These are phyloP conservation scores for Phialophora expanda DNA, from an alignment of 2,329 filamentous ascomycete genomes.

Conservation along the genomic window DNA sequence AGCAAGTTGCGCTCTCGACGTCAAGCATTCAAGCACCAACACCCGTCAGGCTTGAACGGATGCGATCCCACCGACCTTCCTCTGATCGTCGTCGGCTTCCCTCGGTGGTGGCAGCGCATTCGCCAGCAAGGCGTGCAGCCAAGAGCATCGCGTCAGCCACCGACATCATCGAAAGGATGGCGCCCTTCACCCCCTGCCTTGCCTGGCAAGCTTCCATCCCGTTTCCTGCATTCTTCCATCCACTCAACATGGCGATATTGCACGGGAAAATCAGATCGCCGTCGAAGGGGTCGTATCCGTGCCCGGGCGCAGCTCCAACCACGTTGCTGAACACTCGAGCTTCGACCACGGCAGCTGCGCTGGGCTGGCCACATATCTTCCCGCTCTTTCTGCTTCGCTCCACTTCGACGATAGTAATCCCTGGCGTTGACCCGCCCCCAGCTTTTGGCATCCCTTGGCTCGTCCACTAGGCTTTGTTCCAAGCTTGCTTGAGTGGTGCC, in stretches of 20 bases:
- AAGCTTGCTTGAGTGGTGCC: background rate
- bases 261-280: slow-evolving; percentile 2
- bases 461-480: slow-evolving; percentile 1
- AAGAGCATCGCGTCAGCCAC: slow-evolving; percentile 10
- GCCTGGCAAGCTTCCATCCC: background rate
- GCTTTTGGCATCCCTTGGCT: slow-evolving; percentile 8
- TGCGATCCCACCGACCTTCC: background rate
- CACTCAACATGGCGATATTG: slow-evolving; percentile 7
- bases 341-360: background rate
- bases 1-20: background rate
- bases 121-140: background rate
- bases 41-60: background rate
- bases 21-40: background rate
- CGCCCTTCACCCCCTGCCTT: background rate
- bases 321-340: too few species aligned
- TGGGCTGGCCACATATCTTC: background rate
- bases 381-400: background rate
- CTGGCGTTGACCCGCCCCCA: slow-evolving; percentile 12
- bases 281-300: background rate
- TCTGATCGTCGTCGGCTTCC: background rate
- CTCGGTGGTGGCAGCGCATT: background rate
- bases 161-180: slow-evolving; percentile 10
- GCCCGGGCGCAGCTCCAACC: too few species aligned
- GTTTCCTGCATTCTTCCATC: background rate
- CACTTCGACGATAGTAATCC: background rate